Evolutionary conservation across 306 rosid genomes (phyloP).

Genomic region (Vicia faba): DNA sequence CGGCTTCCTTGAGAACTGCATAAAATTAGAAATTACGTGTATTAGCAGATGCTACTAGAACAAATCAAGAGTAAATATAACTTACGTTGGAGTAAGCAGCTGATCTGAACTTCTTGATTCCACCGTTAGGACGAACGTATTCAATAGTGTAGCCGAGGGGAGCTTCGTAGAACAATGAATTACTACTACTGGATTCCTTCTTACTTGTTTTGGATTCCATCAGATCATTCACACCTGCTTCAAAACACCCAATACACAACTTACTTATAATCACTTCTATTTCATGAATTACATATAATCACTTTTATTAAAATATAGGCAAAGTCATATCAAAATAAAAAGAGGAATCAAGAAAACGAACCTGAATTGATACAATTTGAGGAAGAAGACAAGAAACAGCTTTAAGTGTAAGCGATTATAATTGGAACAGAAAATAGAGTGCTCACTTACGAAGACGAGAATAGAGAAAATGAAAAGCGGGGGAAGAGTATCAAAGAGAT

Average conservation of each 20-base stretch:
- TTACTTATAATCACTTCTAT: not conserved
- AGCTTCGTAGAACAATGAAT: slow-evolving; percentile 84
- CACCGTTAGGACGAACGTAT: slow-evolving; percentile 96
- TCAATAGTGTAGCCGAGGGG: slow-evolving; percentile 97
- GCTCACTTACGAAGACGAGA: not conserved
- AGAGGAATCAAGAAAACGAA: not conserved
- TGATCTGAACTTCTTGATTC: slow-evolving; percentile 94
- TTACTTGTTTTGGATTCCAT: slow-evolving; percentile 94
- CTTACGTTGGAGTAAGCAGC: slow-evolving; percentile 99
- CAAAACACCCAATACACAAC: not conserved
- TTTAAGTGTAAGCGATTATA: no score
- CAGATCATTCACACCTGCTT: slow-evolving; percentile 71
- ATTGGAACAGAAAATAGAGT: not conserved
- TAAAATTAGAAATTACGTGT: not conserved
- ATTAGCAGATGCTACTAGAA: not conserved
- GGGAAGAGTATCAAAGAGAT: not conserved
- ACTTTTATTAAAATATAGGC: no score
- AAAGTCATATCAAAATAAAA: no score
- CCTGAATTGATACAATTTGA: not conserved
- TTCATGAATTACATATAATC: not conserved
- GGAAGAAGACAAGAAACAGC: not conserved
- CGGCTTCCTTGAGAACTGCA: slow-evolving; percentile 90
- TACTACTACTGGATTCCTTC: slow-evolving; percentile 86
- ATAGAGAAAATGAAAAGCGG: not conserved
- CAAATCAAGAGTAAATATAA: not conserved